Base-by-base conservation (phyloP, 306 rosid genomes). In the Ormosia semicastrata region DNA sequence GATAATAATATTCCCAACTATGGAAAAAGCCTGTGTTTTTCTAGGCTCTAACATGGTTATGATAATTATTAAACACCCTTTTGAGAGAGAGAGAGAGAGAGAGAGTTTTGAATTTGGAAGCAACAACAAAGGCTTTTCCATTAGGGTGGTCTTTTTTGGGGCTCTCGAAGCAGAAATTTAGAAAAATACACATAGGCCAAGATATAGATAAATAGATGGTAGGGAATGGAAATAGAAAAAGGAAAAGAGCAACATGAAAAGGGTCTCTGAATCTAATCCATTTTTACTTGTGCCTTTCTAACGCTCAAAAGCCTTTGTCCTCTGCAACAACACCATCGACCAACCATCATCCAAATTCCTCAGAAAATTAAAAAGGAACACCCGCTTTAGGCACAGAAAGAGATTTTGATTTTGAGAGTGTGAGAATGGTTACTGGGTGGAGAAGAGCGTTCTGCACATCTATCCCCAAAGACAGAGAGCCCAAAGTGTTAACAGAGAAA, bases 391-490 rank as follows among this genome's bases (percentile, higher is more conserved):
- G 13, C 5, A 34, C 5, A 50, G 2, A 33, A 37, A 40, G 13
- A 57, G 14, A 46, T 54, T 46, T 46, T 24, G 65, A 58, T 30
- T 30, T 66, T 14, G 60, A 75, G 73, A 58, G 33, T 34, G 76
- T 47, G 63, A 87, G 58, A 54, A 91, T 93, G 98, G 98, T 93
- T 91, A 80, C 90, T 18, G 97, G 98, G 34, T 96, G 99, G 99
- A 92, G 98, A 89, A 87, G 97, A 73, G 98, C 97, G 2, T 96
- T 96, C 39, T 96, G 99, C 80, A 92, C 99, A 39, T 93, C 97
- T 8, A 89, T 91, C 59, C 88, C 94, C 6, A 89, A 87, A 83
- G 94, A 93, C 15, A 86, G 73, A 75, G 88, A 89, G 18, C 37
- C 89, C 29, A 88, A 80, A 60, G 80, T 75, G 8, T 9, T 71